Evolutionary conservation across 2,329 filamentous ascomycete genomes (phyloP).

Genomic region (Neobulgaria alba): DNA sequence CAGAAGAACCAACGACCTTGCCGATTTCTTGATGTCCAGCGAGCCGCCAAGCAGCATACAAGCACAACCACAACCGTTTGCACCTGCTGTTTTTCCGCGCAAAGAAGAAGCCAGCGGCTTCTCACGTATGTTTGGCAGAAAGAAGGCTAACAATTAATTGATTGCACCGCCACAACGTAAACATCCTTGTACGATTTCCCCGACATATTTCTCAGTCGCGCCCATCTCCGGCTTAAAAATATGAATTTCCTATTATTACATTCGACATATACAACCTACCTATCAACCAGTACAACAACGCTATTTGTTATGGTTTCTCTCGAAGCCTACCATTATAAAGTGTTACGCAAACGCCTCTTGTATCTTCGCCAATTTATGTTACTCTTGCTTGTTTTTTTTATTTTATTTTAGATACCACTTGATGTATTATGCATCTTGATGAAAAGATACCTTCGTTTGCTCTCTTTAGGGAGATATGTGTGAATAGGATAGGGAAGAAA

Average conservation of each 20-base stretch:
- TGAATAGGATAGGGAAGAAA: too few relatives aligned
- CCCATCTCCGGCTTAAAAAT: too few relatives aligned
- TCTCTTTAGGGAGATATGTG: too few relatives aligned
- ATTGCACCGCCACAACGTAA: not conserved
- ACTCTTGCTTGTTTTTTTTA: not conserved
- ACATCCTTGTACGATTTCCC: not conserved
- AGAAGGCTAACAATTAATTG: conserved; percentile 11
- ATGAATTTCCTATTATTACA: too few relatives aligned
- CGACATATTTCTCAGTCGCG: not conserved
- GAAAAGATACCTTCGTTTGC: too few relatives aligned
- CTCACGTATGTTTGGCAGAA: conserved; percentile 24
- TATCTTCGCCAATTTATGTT: not conserved
- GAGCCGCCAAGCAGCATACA: conserved; percentile 18
- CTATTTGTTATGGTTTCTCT: too few relatives aligned
- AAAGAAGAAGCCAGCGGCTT: conserved; percentile 22
- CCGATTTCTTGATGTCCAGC: conserved; percentile 50
- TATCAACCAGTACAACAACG: too few relatives aligned
- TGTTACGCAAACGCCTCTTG: too few relatives aligned
- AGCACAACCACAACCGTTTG: conserved; percentile 16
- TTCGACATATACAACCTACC: too few relatives aligned
- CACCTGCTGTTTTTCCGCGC: conserved; percentile 10
- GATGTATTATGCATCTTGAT: not conserved
- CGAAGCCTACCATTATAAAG: too few relatives aligned
- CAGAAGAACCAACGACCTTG: conserved; percentile 53
- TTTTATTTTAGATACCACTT: not conserved